A percentile compares a stretch with the other conserved stretches of the same genome.
Conservation (phyloP, 305 asterid species). For the Fraxinus greggii region DNA sequence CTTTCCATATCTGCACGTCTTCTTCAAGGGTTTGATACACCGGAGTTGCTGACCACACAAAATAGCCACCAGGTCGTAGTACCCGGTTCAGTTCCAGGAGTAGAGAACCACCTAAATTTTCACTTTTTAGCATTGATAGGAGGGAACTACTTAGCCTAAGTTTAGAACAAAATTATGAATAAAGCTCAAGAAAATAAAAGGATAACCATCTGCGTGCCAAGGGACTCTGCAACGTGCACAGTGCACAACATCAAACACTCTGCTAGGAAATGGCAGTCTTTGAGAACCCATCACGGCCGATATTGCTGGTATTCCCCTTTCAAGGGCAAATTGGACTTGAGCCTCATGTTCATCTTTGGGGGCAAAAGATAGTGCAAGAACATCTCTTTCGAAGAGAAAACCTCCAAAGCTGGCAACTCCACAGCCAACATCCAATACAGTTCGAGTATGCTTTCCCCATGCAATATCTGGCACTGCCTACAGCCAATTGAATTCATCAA, state of each 20-base stretch:
- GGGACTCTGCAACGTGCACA: conserved; percentile 95
- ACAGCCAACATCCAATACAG: conserved; percentile 74
- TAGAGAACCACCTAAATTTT: conserved; percentile 68
- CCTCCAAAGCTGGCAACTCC: conserved; percentile 91
- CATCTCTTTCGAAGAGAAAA: conserved; percentile 72
- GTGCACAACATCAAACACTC: conserved; percentile 76
- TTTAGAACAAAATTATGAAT: neutral
- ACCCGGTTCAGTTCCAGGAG: conserved; percentile 81
- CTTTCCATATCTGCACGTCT: conserved; percentile 74
- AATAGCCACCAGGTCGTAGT: conserved; percentile 86
- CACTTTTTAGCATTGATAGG: conserved; percentile 8
- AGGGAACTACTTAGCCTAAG: neutral
- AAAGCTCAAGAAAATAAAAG: neutral
- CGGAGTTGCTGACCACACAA: conserved; percentile 92
- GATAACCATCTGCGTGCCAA: conserved; percentile 75
- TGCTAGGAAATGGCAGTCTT: conserved; percentile 79
- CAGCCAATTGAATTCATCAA: conserved; percentile 19
- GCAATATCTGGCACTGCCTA: conserved; percentile 79
- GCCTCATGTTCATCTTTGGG: conserved; percentile 94
- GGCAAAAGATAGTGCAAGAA: conserved; percentile 73
- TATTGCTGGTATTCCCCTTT: conserved; percentile 90
- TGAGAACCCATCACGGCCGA: conserved; percentile 90
- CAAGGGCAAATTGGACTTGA: conserved; percentile 83
- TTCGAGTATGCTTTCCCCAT: conserved; percentile 83
- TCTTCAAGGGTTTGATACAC: conserved; percentile 80